A percentile compares a stretch with the other conserved stretches of the same genome.
phyloP scores from a whole-genome alignment of 225 moss, liverwort and hornwort genomes.

The Marchantia polymorpha region DNA sequence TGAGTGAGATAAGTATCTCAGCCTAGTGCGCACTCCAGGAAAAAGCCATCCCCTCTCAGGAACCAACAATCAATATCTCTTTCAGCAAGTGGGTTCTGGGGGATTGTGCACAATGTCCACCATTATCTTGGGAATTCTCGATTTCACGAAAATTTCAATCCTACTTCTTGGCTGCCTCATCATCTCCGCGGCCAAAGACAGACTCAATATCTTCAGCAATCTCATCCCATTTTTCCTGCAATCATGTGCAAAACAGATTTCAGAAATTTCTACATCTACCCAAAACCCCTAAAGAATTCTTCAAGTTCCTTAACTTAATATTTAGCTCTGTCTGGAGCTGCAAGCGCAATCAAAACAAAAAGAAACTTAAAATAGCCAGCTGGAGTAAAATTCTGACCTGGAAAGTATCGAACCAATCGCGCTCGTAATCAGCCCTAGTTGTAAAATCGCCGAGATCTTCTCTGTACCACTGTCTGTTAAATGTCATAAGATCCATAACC shows the following conservation, averaged over 20 bases:
- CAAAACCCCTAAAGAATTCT: too few relatives aligned
- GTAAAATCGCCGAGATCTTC: conserved; percentile 98
- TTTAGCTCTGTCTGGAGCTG: too few relatives aligned
- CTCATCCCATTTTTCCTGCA: conserved; percentile 97
- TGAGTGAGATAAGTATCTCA: not conserved
- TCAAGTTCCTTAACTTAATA: too few relatives aligned
- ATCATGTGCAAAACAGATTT: not conserved
- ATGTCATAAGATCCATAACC: conserved; percentile 95
- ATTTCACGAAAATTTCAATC: not conserved
- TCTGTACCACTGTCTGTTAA: conserved; percentile 76
- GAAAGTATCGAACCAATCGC: conserved; percentile 96
- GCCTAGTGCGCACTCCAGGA: too few relatives aligned
- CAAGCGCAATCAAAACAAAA: too few relatives aligned
- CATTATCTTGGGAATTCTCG: not conserved
- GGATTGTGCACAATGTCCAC: not conserved
- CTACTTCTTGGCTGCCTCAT: conserved; percentile 25
- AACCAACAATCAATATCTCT: not conserved
- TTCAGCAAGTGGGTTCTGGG: not conserved
- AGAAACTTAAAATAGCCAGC: too few relatives aligned
- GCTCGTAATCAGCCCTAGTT: conserved; percentile 91
- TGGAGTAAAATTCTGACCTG: conserved; percentile 42
- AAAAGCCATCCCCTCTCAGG: not conserved
- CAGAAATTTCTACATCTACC: not conserved
- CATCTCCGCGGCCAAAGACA: conserved; percentile 79
- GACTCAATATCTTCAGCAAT: conserved; percentile 92